Evolutionary conservation across 2,329 filamentous ascomycete genomes (phyloP).

Genomic region (Neonectria faginata): DNA sequence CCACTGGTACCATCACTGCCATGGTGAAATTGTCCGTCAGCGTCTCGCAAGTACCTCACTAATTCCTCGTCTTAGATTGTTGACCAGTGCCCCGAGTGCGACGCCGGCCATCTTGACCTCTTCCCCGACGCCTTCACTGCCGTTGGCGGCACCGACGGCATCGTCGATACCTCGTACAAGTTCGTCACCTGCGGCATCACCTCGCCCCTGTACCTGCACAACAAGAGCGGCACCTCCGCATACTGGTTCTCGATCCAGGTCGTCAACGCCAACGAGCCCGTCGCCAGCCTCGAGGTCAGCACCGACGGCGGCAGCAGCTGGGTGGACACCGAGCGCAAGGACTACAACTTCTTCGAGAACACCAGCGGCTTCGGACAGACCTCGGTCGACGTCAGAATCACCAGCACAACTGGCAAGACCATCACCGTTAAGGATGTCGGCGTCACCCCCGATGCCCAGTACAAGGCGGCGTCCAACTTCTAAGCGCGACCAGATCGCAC

Average conservation of each 20-base stretch:
- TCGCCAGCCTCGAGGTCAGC: constrained; percentile 69
- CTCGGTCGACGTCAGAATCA: constrained; percentile 67
- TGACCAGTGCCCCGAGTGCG: constrained; percentile 59
- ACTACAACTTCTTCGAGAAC: constrained; percentile 74
- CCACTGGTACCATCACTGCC: constrained; percentile 67
- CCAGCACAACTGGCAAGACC: constrained; percentile 61
- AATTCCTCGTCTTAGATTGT: constrained; percentile 50
- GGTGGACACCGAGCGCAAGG: constrained; percentile 64
- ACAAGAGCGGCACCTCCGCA: constrained; percentile 58
- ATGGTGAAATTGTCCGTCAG: constrained; percentile 62
- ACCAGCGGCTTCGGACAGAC: constrained; percentile 65
- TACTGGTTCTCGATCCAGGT: constrained; percentile 66
- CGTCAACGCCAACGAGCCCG: constrained; percentile 69
- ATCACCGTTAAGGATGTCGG: constrained; percentile 65
- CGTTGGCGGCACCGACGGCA: constrained; percentile 52
- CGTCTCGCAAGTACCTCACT: not conserved
- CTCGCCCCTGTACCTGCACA: constrained; percentile 56
- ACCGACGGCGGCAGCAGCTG: constrained; percentile 70
- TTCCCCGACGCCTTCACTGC: constrained; percentile 57
- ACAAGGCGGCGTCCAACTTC: constrained; percentile 50
- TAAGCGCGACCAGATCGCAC: constrained; percentile 16
- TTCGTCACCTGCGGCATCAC: constrained; percentile 57
- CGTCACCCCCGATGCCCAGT: constrained; percentile 50
- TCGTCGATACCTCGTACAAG: constrained; percentile 52
- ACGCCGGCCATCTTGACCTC: constrained; percentile 56